These are phyloP conservation scores for Exophiala bonariae DNA, from an alignment of 2,329 filamentous ascomycete species.

Conservation along the genomic window DNA sequence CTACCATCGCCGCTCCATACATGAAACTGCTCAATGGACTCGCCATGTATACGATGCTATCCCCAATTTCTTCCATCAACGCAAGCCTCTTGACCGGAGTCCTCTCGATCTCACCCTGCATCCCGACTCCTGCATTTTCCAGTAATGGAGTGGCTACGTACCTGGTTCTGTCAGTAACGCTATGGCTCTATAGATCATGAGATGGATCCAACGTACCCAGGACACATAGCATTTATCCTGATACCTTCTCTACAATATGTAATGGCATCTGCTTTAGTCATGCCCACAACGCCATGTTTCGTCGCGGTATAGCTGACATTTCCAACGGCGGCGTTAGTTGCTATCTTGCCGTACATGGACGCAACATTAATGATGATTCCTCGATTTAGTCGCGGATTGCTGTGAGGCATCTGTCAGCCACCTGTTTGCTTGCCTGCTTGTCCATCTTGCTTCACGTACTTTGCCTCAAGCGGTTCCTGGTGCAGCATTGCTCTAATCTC, in stretches of 20 bases:
- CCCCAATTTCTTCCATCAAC: slow-evolving; percentile 54
- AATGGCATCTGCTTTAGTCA: slow-evolving; percentile 33
- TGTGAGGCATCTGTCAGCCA: too few relatives aligned
- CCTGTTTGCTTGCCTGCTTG: too few relatives aligned
- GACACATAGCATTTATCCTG: slow-evolving; percentile 63
- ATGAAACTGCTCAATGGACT: slow-evolving; percentile 56
- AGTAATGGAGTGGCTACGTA: slow-evolving; percentile 18
- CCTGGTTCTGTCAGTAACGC: slow-evolving; percentile 6
- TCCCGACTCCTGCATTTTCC: background rate
- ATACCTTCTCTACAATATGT: slow-evolving; percentile 53
- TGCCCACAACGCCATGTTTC: slow-evolving; percentile 17
- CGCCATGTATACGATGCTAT: slow-evolving; percentile 53
- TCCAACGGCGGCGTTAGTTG: slow-evolving; percentile 29
- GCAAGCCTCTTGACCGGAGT: slow-evolving; percentile 52
- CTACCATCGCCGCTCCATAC: slow-evolving; percentile 40
- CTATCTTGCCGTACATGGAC: slow-evolving; percentile 13
- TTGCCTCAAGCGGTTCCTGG: slow-evolving; percentile 16
- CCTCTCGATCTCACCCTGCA: slow-evolving; percentile 40
- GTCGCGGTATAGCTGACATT: slow-evolving; percentile 37
- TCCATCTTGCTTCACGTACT: background rate
- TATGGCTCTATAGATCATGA: background rate
- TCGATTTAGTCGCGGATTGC: slow-evolving; percentile 22
- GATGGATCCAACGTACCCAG: slow-evolving; percentile 37
- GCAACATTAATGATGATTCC: slow-evolving; percentile 44
- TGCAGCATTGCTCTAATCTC: slow-evolving; percentile 48